Conservation (phyloP, 371 early-diverging fungal genomes). For the Caulochytrium protostelioides region DNA sequence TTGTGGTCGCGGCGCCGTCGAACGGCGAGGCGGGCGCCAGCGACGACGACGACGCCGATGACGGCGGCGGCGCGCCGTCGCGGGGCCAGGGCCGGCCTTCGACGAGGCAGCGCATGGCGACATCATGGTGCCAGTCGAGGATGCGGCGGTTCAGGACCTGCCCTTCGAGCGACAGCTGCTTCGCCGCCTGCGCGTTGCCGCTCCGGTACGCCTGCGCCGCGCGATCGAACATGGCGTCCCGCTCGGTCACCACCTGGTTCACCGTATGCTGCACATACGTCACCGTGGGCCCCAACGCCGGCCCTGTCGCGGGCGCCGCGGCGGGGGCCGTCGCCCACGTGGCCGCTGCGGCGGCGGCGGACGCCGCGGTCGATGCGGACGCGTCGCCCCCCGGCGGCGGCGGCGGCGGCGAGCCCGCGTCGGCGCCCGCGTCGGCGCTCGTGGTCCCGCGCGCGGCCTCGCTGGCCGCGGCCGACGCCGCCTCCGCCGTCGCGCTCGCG, state of each 20-base stretch:
- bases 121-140: conserved; percentile 33
- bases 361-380: background rate
- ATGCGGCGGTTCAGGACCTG: conserved; percentile 32
- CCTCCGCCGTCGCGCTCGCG: too few species aligned
- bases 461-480: too few species aligned
- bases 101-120: too few species aligned
- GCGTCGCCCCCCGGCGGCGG: conserved; percentile 1
- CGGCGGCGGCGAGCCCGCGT: too few species aligned
- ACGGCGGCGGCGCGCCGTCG: too few species aligned
- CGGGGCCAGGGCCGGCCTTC: too few species aligned
- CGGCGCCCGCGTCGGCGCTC: too few species aligned
- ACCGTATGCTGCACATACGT: conserved; percentile 29
- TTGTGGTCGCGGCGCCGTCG: too few species aligned
- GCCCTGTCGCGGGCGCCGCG: conserved; percentile 32
- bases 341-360: conserved; percentile 3
- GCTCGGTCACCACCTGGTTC: conserved; percentile 27
- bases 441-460: too few species aligned
- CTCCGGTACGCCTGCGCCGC: conserved; percentile 31
- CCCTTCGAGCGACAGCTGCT: conserved; percentile 28
- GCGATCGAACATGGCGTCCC: conserved; percentile 32
- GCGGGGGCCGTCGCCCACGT: conserved; percentile 13
- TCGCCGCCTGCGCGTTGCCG: conserved; percentile 32
- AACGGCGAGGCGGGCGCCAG: too few species aligned
- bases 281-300: conserved; percentile 22
- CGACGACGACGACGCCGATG: too few species aligned